Evolutionary conservation across 306 rosid species (phyloP), one percentile per base, ranked within the genome.

Genomic region (Gastrolobium villosum): DNA sequence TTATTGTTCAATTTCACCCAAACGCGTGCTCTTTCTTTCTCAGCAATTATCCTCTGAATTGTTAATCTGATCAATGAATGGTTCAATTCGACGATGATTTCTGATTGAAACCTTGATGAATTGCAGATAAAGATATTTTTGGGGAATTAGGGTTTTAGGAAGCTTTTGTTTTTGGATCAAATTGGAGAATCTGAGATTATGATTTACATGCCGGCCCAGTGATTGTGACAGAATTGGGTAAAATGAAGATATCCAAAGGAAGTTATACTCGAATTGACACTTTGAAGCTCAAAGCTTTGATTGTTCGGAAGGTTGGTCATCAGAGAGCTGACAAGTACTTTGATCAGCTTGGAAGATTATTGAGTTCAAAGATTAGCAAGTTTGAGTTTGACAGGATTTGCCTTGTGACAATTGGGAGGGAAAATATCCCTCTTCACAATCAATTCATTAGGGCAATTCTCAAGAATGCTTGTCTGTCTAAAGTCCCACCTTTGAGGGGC

Each of bases 361-460:
- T 96, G 65, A 87, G 89, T 84, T 84, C 61, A 9, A 88, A 90
- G 93, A 89, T 87, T n/a, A 86, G 79, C 79, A 96, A 96, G 79
- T 57, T 81, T 7, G 92, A 93, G 57, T 96, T 96, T 49, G 90
- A 93, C 71, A 89, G 74, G 82, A 72, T 83, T 53, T 93, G 97
- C 84, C 72, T 83, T 78, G 74, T 41, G 84, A 87, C 82, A 36
- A 82, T 96, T 69, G 99, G 99, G 64, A 93, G 83, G 65, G 99
- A 96, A 79, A 89, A 91, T 71, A 37, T 90, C 57, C 70, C 88
- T 72, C 93, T 96, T 74, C 99, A 96, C 85, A 96, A 93, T 85
- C 87, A 75, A 70, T 79, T 96, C 83, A 86, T 96, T 3, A 81
- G 68, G 68, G 89, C 96, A 4, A 85, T 96, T 76, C 73, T 93